Conservation (phyloP, 1,139 yeast genomes). For the Blastobotrys ciferrii region DNA sequence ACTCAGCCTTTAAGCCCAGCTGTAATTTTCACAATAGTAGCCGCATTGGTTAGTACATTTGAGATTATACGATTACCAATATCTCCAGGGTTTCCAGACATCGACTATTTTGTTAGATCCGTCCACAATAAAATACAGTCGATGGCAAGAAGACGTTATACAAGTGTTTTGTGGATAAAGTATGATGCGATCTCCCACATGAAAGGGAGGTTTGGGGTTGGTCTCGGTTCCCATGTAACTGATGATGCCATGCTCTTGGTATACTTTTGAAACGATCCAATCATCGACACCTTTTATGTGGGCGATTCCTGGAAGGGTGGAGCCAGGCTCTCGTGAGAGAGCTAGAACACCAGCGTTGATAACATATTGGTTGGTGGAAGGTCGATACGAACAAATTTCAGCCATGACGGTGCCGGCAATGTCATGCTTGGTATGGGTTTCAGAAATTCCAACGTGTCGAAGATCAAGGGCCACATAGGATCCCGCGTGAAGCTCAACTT, state of each 20-base stretch:
- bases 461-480: slow-evolving; percentile 68
- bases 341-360: slow-evolving; percentile 72
- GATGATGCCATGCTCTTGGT: slow-evolving; percentile 56
- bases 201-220: slow-evolving; percentile 40
- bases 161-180: slow-evolving; percentile 71
- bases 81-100: slow-evolving; percentile 69
- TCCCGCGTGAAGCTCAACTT: slow-evolving; percentile 72
- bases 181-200: slow-evolving; percentile 53
- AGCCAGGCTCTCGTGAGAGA: slow-evolving; percentile 57
- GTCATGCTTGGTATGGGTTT: slow-evolving; percentile 48
- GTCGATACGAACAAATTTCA: slow-evolving; percentile 60
- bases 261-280: slow-evolving; percentile 51
- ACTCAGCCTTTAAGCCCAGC: too few species aligned
- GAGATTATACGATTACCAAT: slow-evolving; percentile 37
- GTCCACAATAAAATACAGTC: slow-evolving; percentile 55
- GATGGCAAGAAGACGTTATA: slow-evolving; percentile 63
- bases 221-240: slow-evolving; percentile 47
- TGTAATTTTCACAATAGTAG: too few species aligned
- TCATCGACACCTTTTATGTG: slow-evolving; percentile 42
- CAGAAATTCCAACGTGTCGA: slow-evolving; percentile 57
- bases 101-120: slow-evolving; percentile 52
- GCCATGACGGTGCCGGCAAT: slow-evolving; percentile 59
- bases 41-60: background rate
- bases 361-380: slow-evolving; percentile 56
- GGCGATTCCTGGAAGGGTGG: slow-evolving; percentile 49